Conservation (phyloP, 192 early-diverging fungal genomes). For the Backusella circina region DNA sequence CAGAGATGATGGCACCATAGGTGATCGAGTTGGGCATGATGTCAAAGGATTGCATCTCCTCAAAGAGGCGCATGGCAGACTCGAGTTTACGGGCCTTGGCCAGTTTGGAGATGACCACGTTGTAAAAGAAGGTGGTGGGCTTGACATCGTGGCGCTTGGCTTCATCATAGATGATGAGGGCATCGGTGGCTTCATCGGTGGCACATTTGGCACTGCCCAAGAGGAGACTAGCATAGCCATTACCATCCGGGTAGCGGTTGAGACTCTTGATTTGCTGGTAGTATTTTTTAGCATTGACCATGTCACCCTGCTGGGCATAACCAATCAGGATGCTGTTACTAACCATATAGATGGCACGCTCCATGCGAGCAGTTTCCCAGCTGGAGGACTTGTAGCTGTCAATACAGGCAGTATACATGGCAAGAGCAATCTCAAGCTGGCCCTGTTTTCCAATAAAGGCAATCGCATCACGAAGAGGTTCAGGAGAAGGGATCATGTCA, state of each 20-base stretch:
- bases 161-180: slow-evolving; percentile 52
- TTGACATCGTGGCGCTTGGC: slow-evolving; percentile 49
- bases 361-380: not conserved
- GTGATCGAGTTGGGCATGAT: slow-evolving; percentile 51
- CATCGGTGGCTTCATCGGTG: slow-evolving; percentile 48
- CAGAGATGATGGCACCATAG: slow-evolving; percentile 53
- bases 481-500: slow-evolving; percentile 16
- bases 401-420: slow-evolving; percentile 12
- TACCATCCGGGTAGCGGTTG: slow-evolving; percentile 43
- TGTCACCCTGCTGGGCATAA: slow-evolving; percentile 46
- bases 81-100: slow-evolving; percentile 56
- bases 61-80: slow-evolving; percentile 39
- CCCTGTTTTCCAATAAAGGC: slow-evolving; percentile 28
- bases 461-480: slow-evolving; percentile 33
- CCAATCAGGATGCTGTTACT: slow-evolving; percentile 45
- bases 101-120: slow-evolving; percentile 57
- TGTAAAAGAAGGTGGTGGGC: slow-evolving; percentile 54
- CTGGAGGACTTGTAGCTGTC: not conserved
- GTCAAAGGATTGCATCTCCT: slow-evolving; percentile 48
- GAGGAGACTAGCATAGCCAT: slow-evolving; percentile 49
- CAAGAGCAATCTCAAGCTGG: slow-evolving; percentile 3
- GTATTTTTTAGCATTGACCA: slow-evolving; percentile 46
- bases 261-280: slow-evolving; percentile 43
- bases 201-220: slow-evolving; percentile 45
- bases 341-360: slow-evolving; percentile 35